Percentiles rank a stretch among this genome's conserved stretches.
These are phyloP conservation scores for Aspergillus tanneri DNA, from an alignment of 2,329 filamentous ascomycete species.

Conservation along the genomic window DNA sequence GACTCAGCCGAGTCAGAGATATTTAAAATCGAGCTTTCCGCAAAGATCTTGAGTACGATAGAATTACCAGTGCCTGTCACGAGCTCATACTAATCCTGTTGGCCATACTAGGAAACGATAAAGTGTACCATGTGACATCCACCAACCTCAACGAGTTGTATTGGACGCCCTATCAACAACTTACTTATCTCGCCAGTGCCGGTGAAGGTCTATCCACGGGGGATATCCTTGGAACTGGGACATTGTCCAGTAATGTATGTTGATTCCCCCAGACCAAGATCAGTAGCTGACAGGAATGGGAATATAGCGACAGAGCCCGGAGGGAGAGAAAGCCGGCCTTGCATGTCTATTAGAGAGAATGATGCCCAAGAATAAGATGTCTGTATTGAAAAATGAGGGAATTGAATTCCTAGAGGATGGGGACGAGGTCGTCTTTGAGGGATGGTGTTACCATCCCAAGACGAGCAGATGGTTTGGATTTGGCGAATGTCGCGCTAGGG, in stretches of 20 bases:
- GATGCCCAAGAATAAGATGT: constrained; percentile 8
- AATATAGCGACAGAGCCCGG: constrained; percentile 7
- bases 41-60: constrained; percentile 10
- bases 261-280: neutral
- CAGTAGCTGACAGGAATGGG: neutral
- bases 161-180: constrained; percentile 28
- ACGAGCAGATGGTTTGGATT: constrained; percentile 14
- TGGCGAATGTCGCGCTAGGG: constrained; percentile 11
- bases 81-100: neutral
- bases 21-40: constrained; percentile 14
- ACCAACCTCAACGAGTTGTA: constrained; percentile 28
- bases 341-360: constrained; percentile 16
- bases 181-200: constrained; percentile 23
- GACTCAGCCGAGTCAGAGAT: constrained; percentile 1
- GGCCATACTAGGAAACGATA: constrained; percentile 26
- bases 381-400: neutral
- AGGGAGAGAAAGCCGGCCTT: constrained; percentile 15
- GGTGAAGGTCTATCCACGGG: constrained; percentile 24
- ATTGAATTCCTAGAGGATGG: constrained; percentile 15
- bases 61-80: neutral
- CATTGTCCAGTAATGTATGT: constrained; percentile 21
- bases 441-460: constrained; percentile 14
- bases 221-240: constrained; percentile 29
- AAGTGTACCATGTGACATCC: constrained; percentile 17
- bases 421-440: constrained; percentile 17